Evolutionary conservation across 345 rosid species (phyloP), one percentile per base, ranked within the genome.

Genomic region (Clausena lansium): DNA sequence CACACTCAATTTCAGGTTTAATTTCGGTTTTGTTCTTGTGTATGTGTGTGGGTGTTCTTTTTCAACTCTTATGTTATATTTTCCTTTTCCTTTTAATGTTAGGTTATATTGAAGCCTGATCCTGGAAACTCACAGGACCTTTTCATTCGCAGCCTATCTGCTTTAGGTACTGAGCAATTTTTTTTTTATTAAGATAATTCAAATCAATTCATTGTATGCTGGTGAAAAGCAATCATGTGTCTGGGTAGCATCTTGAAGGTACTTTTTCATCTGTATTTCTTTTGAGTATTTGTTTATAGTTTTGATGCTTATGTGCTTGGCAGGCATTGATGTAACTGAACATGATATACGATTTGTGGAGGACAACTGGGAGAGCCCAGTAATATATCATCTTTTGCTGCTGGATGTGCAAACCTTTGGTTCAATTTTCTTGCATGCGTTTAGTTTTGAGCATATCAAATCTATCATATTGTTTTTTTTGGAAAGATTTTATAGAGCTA

Each of bases 331-430:
- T 87, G 91, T 95, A 69, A 83, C 79, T 79, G 90, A 84, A 78
- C 98, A 92, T 76, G 98, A 95, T 83, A 91, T 95, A 76, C 88
- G 98, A 77, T 95, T 95, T 81, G 99, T 95, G 19, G 99, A 95
- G 89, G 99, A 95, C 89, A 95, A 95, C 19, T 95, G 99, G 99
- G 99, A 95, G 85, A 95, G 98, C 85, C 99, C 99, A 82, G 99
- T 95, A 93, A 82, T 77, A 66, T 81, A 57, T 79, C 65, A 13
- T 74, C 20, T 79, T 79, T 76, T 45, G 32, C 55, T 66, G 70
- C 24, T 80, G 52, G 15, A 52, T 62, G 62, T 71, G 61, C 47
- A 28, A 66, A 66, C 9, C 15, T 32, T 76, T 52, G 64, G 55
- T 35, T 52, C 62, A 54, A 58, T 47, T 61, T 67, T 36, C 65